Evolutionary conservation across 805 yeast species (phyloP).

Genomic region (Wickerhamomyces bisporus): DNA sequence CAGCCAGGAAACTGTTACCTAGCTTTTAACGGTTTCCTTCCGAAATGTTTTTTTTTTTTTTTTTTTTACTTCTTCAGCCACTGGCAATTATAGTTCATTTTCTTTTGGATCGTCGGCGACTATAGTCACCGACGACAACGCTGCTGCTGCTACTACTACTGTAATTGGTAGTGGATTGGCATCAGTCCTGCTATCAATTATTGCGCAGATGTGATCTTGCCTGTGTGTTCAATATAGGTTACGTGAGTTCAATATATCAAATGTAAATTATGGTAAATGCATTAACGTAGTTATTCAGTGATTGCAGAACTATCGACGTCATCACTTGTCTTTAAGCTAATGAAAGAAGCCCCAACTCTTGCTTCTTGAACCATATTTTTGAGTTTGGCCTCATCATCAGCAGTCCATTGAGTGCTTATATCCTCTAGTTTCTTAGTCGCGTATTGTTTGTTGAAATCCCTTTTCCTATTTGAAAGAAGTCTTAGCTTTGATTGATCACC

Average conservation of each 20-base stretch:
- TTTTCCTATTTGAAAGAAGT: conserved; percentile 39
- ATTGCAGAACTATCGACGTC: conserved; percentile 1
- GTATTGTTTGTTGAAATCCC: conserved; percentile 39
- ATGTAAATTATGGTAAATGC: no score
- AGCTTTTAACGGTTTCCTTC: no score
- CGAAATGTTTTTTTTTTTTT: no score
- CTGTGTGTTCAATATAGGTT: conserved; percentile 4
- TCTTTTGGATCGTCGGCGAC: no score
- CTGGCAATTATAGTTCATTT: no score
- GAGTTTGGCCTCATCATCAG: conserved; percentile 42
- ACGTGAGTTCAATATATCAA: no score
- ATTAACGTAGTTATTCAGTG: conserved; percentile 4
- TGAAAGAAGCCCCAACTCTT: conserved; percentile 53
- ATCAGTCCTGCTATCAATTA: no score
- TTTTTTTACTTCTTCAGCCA: no score
- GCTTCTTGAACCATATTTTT: conserved; percentile 45
- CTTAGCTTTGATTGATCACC: conserved; percentile 51
- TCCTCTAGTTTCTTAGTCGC: conserved; percentile 34
- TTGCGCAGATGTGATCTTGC: not conserved
- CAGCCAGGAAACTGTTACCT: no score
- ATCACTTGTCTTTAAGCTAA: conserved; percentile 36
- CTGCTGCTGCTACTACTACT: conserved; percentile 2
- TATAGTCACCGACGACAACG: no score
- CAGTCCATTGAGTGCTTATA: conserved; percentile 47
- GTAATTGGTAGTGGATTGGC: no score